Conservation (phyloP, 768 basidiomycete genomes). For the Botryobasidium botryosum region DNA sequence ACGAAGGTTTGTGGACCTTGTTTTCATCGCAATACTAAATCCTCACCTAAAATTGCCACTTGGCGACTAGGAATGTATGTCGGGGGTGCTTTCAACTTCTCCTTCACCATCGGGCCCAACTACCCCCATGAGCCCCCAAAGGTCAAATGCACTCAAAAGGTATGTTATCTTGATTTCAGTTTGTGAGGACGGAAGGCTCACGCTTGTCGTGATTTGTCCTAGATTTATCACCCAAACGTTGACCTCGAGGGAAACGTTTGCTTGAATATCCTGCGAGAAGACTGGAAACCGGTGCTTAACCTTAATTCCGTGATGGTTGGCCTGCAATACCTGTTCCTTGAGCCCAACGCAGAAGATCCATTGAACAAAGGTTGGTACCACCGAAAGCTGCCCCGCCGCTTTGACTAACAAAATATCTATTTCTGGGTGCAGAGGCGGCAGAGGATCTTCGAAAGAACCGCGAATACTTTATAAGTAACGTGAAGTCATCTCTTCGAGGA, state of each 20-base stretch:
- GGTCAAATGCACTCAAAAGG: slow-evolving; percentile 92
- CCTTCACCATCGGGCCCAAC: slow-evolving; percentile 90
- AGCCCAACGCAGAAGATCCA: slow-evolving; percentile 97
- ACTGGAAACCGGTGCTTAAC: slow-evolving; percentile 99
- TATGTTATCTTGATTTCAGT: slow-evolving; percentile 23
- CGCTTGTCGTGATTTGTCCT: not conserved
- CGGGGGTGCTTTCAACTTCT: slow-evolving; percentile 84
- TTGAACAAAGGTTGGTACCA: slow-evolving; percentile 82
- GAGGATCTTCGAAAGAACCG: slow-evolving; percentile 83
- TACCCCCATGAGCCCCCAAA: slow-evolving; percentile 99
- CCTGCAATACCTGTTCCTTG: slow-evolving; percentile 92
- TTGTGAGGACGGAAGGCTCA: not conserved
- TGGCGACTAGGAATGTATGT: slow-evolving; percentile 79
- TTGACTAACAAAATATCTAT: not conserved
- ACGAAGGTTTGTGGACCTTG: slow-evolving; percentile 53
- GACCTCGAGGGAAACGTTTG: slow-evolving; percentile 98
- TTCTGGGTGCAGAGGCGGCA: slow-evolving; percentile 66
- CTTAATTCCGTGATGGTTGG: slow-evolving; percentile 98
- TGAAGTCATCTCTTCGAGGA: slow-evolving; percentile 77
- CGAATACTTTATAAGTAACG: slow-evolving; percentile 67
- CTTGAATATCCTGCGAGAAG: slow-evolving; percentile 94
- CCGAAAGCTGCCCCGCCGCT: not conserved
- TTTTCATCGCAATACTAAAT: not conserved
- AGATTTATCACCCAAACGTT: slow-evolving; percentile 99
- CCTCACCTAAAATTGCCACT: not conserved